Evolutionary conservation across 305 asterid genomes (phyloP).

Genomic region (Solanum hybrid): DNA sequence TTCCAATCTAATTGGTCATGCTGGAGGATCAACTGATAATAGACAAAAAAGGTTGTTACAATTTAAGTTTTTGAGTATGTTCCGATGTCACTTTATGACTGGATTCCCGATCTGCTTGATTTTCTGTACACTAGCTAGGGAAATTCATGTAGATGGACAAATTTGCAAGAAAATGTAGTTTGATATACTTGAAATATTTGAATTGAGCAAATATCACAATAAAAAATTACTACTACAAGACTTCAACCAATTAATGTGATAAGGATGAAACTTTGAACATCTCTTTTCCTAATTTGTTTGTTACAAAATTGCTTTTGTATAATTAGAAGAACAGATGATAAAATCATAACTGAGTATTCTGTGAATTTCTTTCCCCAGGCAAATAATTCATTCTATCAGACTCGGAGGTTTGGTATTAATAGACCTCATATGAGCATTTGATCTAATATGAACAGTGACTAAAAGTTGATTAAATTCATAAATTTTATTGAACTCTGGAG

Average conservation of each 20-base stretch:
- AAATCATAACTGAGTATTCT: not conserved
- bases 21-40: not conserved
- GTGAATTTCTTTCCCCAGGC: not conserved
- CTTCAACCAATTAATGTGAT: not conserved
- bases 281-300: not conserved
- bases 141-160: not conserved
- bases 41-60: not conserved
- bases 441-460: not conserved
- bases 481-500: not conserved
- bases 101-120: not conserved
- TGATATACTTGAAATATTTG: not conserved
- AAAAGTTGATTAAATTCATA: not conserved
- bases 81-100: not conserved
- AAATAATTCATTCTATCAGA: not conserved
- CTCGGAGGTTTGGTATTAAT: not conserved
- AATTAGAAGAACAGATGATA: not conserved
- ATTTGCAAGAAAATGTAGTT: not conserved
- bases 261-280: not conserved
- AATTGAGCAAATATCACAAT: not conserved
- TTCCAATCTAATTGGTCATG: not conserved
- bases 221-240: not conserved
- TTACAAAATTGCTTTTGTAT: not conserved
- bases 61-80: not conserved
- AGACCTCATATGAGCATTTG: not conserved
- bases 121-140: not conserved